phyloP scores from a whole-genome alignment of 345 rosid species.

The Geranium rotundifolium region DNA sequence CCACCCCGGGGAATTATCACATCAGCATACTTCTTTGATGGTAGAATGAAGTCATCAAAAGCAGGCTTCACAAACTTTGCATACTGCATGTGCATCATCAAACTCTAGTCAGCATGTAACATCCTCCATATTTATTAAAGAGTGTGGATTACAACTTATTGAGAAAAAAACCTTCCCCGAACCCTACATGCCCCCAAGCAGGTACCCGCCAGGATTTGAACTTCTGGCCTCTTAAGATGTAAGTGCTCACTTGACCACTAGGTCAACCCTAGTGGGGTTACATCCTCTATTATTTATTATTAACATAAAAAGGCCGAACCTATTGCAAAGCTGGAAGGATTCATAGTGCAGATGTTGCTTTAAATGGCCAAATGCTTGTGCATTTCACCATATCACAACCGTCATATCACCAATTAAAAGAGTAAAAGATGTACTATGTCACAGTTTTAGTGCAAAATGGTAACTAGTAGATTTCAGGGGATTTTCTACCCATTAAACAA shows the following conservation, averaged over 20 bases:
- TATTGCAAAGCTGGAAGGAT: neutral
- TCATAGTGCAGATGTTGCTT: neutral
- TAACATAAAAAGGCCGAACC: no score
- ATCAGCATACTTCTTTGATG: slow-evolving; percentile 93
- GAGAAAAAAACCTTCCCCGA: no score
- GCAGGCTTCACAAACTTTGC: slow-evolving; percentile 98
- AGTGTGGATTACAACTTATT: no score
- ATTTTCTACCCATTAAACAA: neutral
- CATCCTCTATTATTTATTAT: no score
- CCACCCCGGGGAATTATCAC: slow-evolving; percentile 93
- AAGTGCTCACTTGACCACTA: no score
- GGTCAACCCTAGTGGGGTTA: no score
- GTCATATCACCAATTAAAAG: neutral
- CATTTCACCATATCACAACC: neutral
- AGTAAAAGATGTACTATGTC: neutral
- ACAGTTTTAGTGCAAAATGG: neutral
- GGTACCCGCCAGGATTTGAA: no score
- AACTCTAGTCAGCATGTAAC: neutral
- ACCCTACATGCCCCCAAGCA: no score
- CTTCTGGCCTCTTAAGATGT: no score
- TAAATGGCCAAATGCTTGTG: neutral
- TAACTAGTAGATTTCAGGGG: neutral
- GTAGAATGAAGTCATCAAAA: slow-evolving; percentile 93
- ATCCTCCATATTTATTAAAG: neutral
- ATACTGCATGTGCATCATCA: slow-evolving; percentile 44